Conservation (phyloP, 1,284 basidiomycete genomes). For the Lentinula novae-zelandiae region DNA sequence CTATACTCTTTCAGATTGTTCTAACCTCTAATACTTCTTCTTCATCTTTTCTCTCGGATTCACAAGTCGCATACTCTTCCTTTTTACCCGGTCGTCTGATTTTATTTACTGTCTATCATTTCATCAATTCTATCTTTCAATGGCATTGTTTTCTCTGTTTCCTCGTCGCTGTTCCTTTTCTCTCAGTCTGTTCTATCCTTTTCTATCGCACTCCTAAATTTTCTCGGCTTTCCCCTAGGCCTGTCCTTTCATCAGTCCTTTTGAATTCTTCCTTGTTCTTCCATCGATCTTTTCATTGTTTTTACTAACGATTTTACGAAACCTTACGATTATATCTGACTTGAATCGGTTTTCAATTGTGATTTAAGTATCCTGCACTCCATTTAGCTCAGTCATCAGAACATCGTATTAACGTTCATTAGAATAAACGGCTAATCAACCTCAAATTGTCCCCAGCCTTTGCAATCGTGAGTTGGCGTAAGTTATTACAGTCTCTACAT, state of each 20-base stretch:
- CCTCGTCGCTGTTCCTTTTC: not conserved
- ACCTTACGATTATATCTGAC: not conserved
- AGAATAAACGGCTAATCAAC: not conserved
- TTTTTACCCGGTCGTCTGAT: not conserved
- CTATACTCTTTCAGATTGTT: too few relatives aligned
- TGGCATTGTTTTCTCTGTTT: not conserved
- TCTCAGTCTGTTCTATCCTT: not conserved
- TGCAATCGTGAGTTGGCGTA: not conserved
- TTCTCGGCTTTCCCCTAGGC: too few relatives aligned
- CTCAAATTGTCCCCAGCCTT: not conserved
- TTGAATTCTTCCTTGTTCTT: not conserved
- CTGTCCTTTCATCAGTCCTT: not conserved
- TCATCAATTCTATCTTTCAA: not conserved
- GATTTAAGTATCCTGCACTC: not conserved
- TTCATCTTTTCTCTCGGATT: too few relatives aligned
- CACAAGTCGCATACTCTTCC: not conserved
- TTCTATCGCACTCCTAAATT: not conserved
- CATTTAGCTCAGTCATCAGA: not conserved
- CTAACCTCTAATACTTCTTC: too few relatives aligned
- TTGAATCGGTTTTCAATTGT: not conserved
- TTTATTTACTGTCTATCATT: not conserved
- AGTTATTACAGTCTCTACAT: too few relatives aligned
- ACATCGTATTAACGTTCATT: not conserved
- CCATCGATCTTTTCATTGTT: not conserved
- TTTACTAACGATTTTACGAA: not conserved